Base-by-base conservation (phyloP, 352 stramenopile species). In the Phytopythium delawarense region DNA sequence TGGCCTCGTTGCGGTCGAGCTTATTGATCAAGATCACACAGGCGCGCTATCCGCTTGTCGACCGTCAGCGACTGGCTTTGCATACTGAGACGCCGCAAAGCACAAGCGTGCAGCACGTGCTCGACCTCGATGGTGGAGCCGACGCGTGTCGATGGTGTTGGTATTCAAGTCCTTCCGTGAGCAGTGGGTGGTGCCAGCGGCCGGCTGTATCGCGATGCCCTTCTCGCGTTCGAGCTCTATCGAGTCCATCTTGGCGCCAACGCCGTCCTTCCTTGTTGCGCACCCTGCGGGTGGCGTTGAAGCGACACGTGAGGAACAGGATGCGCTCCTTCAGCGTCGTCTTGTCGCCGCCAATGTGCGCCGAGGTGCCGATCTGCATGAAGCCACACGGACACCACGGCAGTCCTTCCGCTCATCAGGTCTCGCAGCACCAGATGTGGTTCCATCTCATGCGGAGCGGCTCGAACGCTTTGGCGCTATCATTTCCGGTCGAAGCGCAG, bases 161-260 rank as follows among this genome's bases (percentile, higher is more conserved):
- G 99, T 97, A 78, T 99, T 96, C 46, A 91, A 84, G 71, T 99
- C 90, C 67, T 98, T 97, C 89, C 92, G 98, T 59, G 72, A 78
- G 69, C 90, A 98, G 81, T 98, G 99, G 20, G 97, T 99, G 44
- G 98, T 32, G 28, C 1, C 25, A 28, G 28, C 98, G 23, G 98
- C 98, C 49, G 90, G 98, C 80, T 99, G 97, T 79, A 99, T 99
- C 11, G 97, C 99, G 74, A 99, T 99, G 58, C 97, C 97, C 82
- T 99, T 99, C 78, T 99, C 98, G 57, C 97, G 85, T 80, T 99
- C 98, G 18, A 99, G 80, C 54, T 99, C 98, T 97, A 99, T 99
- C 45, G 84, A 98, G 81, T 99, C 98, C 97, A 99, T 99, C 78
- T 99, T 99, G 63, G 97, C 97, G 45, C 97, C 97, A 9, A 99